Evolutionary conservation across 176 grass and related monocot genomes (phyloP), one percentile per base, ranked within the genome.

Genomic region (Dactylis glomerata): DNA sequence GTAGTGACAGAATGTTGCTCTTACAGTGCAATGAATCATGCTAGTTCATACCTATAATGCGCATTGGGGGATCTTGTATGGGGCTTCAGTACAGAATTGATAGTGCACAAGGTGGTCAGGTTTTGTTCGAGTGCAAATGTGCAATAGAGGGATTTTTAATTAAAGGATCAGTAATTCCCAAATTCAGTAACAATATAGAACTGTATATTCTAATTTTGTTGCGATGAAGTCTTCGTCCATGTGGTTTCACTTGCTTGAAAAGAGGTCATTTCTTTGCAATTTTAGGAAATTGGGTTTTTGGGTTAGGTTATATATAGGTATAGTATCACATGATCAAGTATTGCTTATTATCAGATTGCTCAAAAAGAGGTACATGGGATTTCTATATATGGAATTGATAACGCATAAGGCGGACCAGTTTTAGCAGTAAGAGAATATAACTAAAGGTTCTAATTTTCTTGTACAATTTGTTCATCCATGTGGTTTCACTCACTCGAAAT

Each of bases 1-100:
- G 58, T 42, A 76, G 49, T 28, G 75, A 87, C 83, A 80, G 34
- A 46, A 79, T 82, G 54, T 49, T 87, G 19, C 40, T 51, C 67
- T 83, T 83, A 83, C 50, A 83, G 47, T 79, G 46, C 47, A 15
- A 83, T 83, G 83, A 68, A 87, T 87, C 56, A 59, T 74, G 65
- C 69, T 46, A 74, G 46, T 17, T 90, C 45, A 83, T 75, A 80
- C 37, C 33, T 56, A 55, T 83, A 28, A 47, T 9, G 24, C 15
- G 27, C 0, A 23, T 17, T 76, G 62, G 19, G 17, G 10, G 15
- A 37, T 22, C 34, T 32, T 49, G 2, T 28, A 26, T 46, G 40
- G 23, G 15, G 13, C 28, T 47, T 17, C 14, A 27, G 10, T 28
- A 73, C 26, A 23, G 13, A 28, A 27, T 26, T 42, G 12, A 71